Conservation (phyloP, 257 asterid species). For the Forsythia suspensa region DNA sequence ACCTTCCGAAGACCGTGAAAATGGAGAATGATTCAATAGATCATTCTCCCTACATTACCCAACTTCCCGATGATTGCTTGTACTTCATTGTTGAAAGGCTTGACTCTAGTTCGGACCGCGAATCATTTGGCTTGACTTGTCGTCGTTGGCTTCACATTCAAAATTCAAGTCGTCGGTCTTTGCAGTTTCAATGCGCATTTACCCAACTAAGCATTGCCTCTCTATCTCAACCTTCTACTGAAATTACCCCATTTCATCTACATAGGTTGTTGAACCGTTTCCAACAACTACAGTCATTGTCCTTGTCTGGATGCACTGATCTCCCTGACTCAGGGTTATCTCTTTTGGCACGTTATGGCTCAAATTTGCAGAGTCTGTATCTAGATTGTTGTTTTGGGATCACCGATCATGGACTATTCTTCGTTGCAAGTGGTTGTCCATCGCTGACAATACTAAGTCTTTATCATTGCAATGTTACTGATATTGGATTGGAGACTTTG, state of each 20-base stretch:
- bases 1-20: conserved; percentile 47
- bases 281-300: conserved; percentile 46
- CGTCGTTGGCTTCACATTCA: conserved; percentile 66
- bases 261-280: conserved; percentile 51
- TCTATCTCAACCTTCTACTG: conserved; percentile 35
- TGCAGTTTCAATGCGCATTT: conserved; percentile 63
- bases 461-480: conserved; percentile 64
- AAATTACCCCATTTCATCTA: conserved; percentile 43
- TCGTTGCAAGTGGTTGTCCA: conserved; percentile 56
- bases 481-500: conserved; percentile 51
- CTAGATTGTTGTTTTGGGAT: conserved; percentile 65
- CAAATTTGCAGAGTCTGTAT: conserved; percentile 39
- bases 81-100: conserved; percentile 52
- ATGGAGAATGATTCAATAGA: conserved; percentile 12
- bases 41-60: conserved; percentile 31
- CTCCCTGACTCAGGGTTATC: conserved; percentile 61
- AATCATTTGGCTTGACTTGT: conserved; percentile 71
- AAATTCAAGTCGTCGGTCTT: conserved; percentile 55
- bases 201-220: conserved; percentile 33
- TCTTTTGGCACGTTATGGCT: conserved; percentile 40
- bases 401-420: conserved; percentile 51
- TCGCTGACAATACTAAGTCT: conserved; percentile 55
- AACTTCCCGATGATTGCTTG: conserved; percentile 65
- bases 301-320: conserved; percentile 67
- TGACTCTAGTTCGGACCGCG: conserved; percentile 49